A percentile compares a stretch with the other conserved stretches of the same genome.
Conservation (phyloP, 305 asterid species). For the Fraxinus angustifolia region DNA sequence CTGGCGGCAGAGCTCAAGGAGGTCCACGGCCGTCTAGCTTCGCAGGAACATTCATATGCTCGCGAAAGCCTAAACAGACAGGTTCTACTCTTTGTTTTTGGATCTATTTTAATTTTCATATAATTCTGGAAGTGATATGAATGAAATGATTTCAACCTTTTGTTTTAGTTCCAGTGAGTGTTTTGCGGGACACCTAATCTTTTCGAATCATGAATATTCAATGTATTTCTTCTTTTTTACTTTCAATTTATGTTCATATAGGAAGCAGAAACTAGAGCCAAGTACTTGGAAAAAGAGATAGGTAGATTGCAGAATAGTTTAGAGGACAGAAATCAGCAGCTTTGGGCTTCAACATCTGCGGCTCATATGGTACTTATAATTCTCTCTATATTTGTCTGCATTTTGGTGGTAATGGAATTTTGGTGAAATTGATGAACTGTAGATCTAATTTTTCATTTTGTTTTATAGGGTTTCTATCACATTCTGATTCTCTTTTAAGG, state of each 20-base stretch:
- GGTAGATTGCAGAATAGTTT: slow-evolving; percentile 50
- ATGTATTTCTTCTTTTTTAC: background rate
- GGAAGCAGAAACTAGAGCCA: slow-evolving; percentile 72
- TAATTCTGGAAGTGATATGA: slow-evolving; percentile 1
- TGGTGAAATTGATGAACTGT: background rate
- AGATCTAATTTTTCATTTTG: slow-evolving; percentile 16
- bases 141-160: slow-evolving; percentile 20
- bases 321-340: slow-evolving; percentile 55
- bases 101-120: background rate
- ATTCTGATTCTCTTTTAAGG: slow-evolving; percentile 25
- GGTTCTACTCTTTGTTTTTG: slow-evolving; percentile 33
- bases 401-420: background rate
- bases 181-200: slow-evolving; percentile 5
- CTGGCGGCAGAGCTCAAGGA: slow-evolving; percentile 92
- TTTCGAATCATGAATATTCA: slow-evolving; percentile 7
- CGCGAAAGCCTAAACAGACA: slow-evolving; percentile 67
- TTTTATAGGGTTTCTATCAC: slow-evolving; percentile 19
- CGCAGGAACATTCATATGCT: slow-evolving; percentile 54
- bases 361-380: slow-evolving; percentile 43
- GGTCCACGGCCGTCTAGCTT: slow-evolving; percentile 63
- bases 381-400: background rate
- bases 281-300: slow-evolving; percentile 57
- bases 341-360: slow-evolving; percentile 54
- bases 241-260: slow-evolving; percentile 20
- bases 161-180: slow-evolving; percentile 9